Percentiles rank a stretch among this genome's conserved stretches.
These are phyloP conservation scores for Penicillium malachiteum DNA, from an alignment of 495 filamentous ascomycete genomes.

Conservation along the genomic window DNA sequence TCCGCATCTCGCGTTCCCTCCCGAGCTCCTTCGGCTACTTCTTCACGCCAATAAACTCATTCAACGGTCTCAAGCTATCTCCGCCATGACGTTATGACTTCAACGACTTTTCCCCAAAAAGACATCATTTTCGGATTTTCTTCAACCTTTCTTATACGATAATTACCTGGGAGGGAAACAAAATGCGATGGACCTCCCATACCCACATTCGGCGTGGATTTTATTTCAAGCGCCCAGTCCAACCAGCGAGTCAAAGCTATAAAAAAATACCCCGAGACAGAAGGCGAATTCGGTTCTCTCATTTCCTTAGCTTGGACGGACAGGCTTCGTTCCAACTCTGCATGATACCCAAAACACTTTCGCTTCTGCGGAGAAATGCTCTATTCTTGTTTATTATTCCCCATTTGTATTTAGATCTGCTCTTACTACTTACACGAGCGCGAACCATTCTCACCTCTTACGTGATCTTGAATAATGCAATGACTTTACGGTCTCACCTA, in stretches of 20 bases:
- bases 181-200: conserved; percentile 1
- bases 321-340: conserved; percentile 14
- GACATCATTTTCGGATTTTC: conserved; percentile 4
- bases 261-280: conserved; percentile 3
- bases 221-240: neutral
- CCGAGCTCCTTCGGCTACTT: conserved; percentile 21
- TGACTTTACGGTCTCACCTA: neutral
- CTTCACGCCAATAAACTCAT: conserved; percentile 18
- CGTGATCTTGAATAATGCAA: neutral
- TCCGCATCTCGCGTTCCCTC: conserved; percentile 21
- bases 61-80: no score
- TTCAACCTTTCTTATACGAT: conserved; percentile 12
- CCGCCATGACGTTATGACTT: conserved; percentile 25
- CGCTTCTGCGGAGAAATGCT: conserved; percentile 10
- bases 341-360: conserved; percentile 22
- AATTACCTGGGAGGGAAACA: conserved; percentile 10
- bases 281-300: neutral
- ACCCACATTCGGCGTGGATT: conserved; percentile 9
- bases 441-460: conserved; percentile 6
- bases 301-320: conserved; percentile 17
- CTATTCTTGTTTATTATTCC: conserved; percentile 5
- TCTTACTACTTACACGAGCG: neutral
- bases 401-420: conserved; percentile 1
- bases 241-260: neutral
- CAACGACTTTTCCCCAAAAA: conserved; percentile 19